These are phyloP conservation scores for Aspergillus carbonarius DNA, from an alignment of 2,329 filamentous ascomycete species.

Conservation along the genomic window DNA sequence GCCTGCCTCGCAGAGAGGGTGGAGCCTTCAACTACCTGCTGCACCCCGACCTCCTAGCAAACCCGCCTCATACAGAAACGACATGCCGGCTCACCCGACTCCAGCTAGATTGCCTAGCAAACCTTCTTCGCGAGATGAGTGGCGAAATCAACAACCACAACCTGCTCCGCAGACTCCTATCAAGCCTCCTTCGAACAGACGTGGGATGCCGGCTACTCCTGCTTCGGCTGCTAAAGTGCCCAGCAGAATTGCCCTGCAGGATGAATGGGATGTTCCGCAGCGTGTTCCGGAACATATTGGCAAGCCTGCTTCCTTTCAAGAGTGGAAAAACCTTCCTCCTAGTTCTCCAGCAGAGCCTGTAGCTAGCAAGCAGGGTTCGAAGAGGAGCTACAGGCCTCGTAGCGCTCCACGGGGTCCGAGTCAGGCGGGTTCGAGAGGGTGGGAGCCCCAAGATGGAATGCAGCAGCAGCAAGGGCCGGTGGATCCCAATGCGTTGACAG, in stretches of 20 bases:
- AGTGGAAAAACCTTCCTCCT: neutral
- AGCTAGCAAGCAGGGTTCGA: neutral
- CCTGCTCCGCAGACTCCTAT: neutral
- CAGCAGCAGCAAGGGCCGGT: neutral
- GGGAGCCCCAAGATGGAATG: neutral
- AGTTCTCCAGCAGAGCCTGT: neutral
- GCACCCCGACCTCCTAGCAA: neutral
- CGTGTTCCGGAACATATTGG: neutral
- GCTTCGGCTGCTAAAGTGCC: neutral
- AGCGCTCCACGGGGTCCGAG: neutral
- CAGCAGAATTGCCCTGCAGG: neutral
- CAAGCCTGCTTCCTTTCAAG: neutral
- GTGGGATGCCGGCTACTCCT: neutral
- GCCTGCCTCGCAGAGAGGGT: neutral
- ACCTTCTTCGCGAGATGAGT: neutral
- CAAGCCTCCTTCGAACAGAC: neutral
- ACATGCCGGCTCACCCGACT: neutral
- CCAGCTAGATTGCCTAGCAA: neutral
- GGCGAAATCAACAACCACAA: neutral
- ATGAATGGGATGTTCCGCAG: neutral
- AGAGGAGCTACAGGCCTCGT: neutral
- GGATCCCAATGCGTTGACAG: neutral
- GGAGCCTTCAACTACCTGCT: too few species aligned
- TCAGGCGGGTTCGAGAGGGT: neutral
- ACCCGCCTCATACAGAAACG: neutral